phyloP scores from a whole-genome alignment of 1,284 basidiomycete genomes.

The Xerocomus nothofagi region DNA sequence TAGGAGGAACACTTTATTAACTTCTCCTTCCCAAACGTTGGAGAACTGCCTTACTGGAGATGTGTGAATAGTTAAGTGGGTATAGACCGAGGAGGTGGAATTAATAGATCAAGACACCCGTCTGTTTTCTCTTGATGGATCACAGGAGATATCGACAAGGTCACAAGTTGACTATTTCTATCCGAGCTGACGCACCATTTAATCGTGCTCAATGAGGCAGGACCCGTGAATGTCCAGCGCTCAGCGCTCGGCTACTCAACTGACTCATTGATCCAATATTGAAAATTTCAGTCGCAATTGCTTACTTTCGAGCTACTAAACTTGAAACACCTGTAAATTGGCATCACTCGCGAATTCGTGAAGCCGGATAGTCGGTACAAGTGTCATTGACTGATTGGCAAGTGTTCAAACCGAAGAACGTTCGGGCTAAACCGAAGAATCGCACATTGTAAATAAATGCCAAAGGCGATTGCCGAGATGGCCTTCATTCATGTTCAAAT shows the following conservation, averaged over 20 bases:
- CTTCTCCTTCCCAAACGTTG: slow-evolving; percentile 8
- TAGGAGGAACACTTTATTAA: slow-evolving; percentile 1
- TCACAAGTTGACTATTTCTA: slow-evolving; percentile 6
- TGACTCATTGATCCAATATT: neutral
- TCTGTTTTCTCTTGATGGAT: slow-evolving; percentile 11
- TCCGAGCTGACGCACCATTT: slow-evolving; percentile 5
- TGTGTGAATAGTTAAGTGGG: slow-evolving; percentile 11
- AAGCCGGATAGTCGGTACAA: neutral
- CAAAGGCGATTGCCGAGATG: slow-evolving; percentile 35
- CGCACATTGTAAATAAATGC: slow-evolving; percentile 15
- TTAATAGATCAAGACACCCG: slow-evolving; percentile 10
- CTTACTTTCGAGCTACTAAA: neutral
- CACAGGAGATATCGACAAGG: slow-evolving; percentile 9
- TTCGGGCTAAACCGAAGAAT: slow-evolving; percentile 8
- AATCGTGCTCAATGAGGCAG: slow-evolving; percentile 5
- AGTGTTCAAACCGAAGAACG: slow-evolving; percentile 7
- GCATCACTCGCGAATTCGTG: neutral
- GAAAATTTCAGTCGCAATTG: neutral
- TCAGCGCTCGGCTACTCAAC: neutral
- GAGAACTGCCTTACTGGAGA: slow-evolving; percentile 19
- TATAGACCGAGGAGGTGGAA: slow-evolving; percentile 30
- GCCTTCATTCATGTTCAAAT: slow-evolving; percentile 24
- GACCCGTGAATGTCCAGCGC: neutral
- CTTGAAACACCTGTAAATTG: neutral
- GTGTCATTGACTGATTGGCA: neutral